Evolutionary conservation across 257 asterid genomes (phyloP), one percentile per base, ranked within the genome.

Genomic region (Phtheirospermum japonicum): DNA sequence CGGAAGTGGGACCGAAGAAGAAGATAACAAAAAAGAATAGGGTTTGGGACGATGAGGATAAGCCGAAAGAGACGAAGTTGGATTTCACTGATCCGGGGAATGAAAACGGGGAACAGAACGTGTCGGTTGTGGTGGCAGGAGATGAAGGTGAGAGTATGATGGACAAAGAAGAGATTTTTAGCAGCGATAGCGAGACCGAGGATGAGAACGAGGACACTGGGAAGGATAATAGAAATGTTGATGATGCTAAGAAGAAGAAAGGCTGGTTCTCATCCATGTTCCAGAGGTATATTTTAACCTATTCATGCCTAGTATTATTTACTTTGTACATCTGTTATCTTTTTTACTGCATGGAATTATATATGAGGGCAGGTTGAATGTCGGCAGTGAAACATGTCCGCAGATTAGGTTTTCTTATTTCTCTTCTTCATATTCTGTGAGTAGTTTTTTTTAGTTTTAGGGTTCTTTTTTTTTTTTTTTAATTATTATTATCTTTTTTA

Each of bases 211-310:
- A 48, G 9, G 19, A 48, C 6, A 48, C 71, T 2, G 86, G 67
- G 31, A 82, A 83, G 72, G 82, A 70, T 58, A 61, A 54, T 48
- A 82, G 75, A 75, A 9, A 9, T 36, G 42, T 6, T 16, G 23
- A 7, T 19, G 79, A 54, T 63, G 91, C 77, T 56, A 19, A 80
- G 34, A 85, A 77, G 79, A 88, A 84, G 78, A 92, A 82, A 72
- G 91, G 99, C 50, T 89, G 97, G 99, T 87, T 93, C 78, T 86
- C 99, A 52, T 70, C 97, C 71, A 87, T 93, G 94, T 85, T 89
- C 76, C 91, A 78, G 59, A 87, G 99, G 99, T 93, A 83, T 30
- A 49, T 69, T 48, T 14, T 16, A 17, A 16, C 11, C 4, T 48
- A 48, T 18, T 16, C 53, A 16, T 48, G 11, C 9, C 17, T 7